A percentile compares a stretch with the other conserved stretches of the same genome.
These are phyloP conservation scores for Hygrocybe punicea DNA, from an alignment of 768 basidiomycete species.

Conservation along the genomic window DNA sequence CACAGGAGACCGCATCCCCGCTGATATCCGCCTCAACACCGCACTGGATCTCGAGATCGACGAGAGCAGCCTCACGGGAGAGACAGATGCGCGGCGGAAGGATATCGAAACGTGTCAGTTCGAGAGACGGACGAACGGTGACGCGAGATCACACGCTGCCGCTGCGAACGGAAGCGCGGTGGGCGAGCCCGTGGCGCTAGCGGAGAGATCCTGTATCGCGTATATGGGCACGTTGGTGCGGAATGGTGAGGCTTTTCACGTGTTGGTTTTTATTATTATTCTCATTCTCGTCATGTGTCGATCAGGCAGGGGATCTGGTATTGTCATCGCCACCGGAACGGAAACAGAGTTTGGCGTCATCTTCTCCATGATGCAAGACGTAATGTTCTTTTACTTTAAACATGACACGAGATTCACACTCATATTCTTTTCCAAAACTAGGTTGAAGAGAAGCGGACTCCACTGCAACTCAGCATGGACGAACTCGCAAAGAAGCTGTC, in stretches of 20 bases:
- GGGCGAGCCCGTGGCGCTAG: slow-evolving; percentile 56
- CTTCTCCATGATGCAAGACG: slow-evolving; percentile 98
- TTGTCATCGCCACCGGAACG: slow-evolving; percentile 82
- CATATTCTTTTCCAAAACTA: slow-evolving; percentile 39
- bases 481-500: slow-evolving; percentile 92
- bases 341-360: slow-evolving; percentile 95
- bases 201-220: slow-evolving; percentile 82
- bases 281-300: neutral
- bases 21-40: slow-evolving; percentile 82
- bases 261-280: neutral
- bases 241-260: slow-evolving; percentile 54
- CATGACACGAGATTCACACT: slow-evolving; percentile 11
- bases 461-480: slow-evolving; percentile 92
- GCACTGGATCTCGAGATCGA: slow-evolving; percentile 89
- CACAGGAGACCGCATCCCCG: slow-evolving; percentile 92
- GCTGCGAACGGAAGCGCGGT: slow-evolving; percentile 16
- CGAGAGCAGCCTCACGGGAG: slow-evolving; percentile 92
- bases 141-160: slow-evolving; percentile 8
- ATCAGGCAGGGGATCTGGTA: slow-evolving; percentile 73
- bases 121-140: slow-evolving; percentile 24
- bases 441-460: slow-evolving; percentile 87
- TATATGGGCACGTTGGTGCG: slow-evolving; percentile 96
- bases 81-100: slow-evolving; percentile 80
- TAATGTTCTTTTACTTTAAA: slow-evolving; percentile 31
- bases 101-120: slow-evolving; percentile 51